A percentile compares a stretch with the other conserved stretches of the same genome.
phyloP scores from a whole-genome alignment of 257 asterid genomes.

The Fraxinus cuspidata region DNA sequence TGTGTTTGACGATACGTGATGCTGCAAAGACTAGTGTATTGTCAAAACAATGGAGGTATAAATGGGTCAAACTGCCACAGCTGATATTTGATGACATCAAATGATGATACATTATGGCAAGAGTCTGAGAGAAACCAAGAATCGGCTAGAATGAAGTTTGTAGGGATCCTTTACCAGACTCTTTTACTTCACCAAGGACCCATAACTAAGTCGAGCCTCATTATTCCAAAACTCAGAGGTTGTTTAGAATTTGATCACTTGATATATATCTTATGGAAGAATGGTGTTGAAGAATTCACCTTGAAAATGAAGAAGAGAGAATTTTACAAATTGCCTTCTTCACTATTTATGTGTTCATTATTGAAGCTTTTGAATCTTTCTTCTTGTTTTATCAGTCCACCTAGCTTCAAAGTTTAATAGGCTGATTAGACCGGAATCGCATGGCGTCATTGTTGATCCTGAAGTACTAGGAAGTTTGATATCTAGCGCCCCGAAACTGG shows the following conservation, averaged over 20 bases:
- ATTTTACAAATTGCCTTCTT: not conserved
- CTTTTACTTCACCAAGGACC: slow-evolving; percentile 22
- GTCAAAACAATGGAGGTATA: slow-evolving; percentile 23
- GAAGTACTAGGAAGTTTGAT: slow-evolving; percentile 10
- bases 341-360: not conserved
- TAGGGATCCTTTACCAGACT: not conserved
- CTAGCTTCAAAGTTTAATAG: slow-evolving; percentile 15
- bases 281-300: not conserved
- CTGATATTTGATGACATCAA: slow-evolving; percentile 18
- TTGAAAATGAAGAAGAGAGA: not conserved
- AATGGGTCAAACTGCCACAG: slow-evolving; percentile 2
- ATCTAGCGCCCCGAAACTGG: slow-evolving; percentile 4
- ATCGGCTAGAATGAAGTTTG: not conserved
- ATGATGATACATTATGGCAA: not conserved
- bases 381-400: not conserved
- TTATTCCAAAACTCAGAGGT: not conserved
- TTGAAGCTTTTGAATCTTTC: not conserved
- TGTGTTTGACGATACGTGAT: too few relatives aligned
- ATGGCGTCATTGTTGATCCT: not conserved
- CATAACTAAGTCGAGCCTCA: not conserved
- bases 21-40: slow-evolving; percentile 20
- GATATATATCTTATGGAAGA: not conserved
- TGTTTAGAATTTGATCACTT: not conserved
- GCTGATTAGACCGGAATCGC: not conserved
- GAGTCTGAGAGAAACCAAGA: not conserved